Evolutionary conservation across 208 protist species (phyloP).

Genomic region (Crithidia sp.): DNA sequence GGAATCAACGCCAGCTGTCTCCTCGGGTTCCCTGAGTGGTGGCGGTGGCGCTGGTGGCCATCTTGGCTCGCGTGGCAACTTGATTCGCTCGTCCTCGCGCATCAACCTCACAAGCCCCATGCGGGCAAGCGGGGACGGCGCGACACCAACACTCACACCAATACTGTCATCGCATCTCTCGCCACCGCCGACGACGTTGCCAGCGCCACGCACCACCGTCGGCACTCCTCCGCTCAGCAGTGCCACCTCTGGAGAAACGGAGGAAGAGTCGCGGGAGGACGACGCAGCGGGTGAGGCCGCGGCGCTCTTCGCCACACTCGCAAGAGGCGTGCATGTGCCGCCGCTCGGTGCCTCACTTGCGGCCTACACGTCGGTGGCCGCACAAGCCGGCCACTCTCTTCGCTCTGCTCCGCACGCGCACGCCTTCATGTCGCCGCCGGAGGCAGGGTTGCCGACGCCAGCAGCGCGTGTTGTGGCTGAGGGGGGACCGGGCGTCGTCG

Average conservation of each 20-base stretch:
- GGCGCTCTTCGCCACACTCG: constrained; percentile 8
- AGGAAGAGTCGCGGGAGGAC: neutral
- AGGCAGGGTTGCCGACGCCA: neutral
- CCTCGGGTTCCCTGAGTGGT: neutral
- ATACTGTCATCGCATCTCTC: too few species aligned
- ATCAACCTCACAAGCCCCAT: constrained; percentile 5
- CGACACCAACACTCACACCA: neutral
- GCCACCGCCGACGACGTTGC: too few species aligned
- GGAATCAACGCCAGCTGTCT: neutral
- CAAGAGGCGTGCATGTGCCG: constrained; percentile 17
- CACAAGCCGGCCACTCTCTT: neutral
- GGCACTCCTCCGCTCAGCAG: neutral
- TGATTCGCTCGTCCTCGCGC: constrained; percentile 6
- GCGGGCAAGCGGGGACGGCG: neutral
- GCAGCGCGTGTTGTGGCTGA: neutral
- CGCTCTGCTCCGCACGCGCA: too few species aligned
- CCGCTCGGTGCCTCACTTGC: constrained; percentile 15
- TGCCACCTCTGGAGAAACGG: neutral
- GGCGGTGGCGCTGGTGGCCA: neutral
- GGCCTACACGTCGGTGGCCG: constrained; percentile 15
- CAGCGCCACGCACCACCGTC: neutral
- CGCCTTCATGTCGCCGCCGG: neutral
- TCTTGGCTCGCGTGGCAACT: neutral
- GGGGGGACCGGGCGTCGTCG: neutral
- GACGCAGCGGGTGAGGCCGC: neutral